Percentiles rank a stretch among this genome's conserved stretches.
phyloP scores from a whole-genome alignment of 495 filamentous ascomycete species.

The Penicillium herquei region DNA sequence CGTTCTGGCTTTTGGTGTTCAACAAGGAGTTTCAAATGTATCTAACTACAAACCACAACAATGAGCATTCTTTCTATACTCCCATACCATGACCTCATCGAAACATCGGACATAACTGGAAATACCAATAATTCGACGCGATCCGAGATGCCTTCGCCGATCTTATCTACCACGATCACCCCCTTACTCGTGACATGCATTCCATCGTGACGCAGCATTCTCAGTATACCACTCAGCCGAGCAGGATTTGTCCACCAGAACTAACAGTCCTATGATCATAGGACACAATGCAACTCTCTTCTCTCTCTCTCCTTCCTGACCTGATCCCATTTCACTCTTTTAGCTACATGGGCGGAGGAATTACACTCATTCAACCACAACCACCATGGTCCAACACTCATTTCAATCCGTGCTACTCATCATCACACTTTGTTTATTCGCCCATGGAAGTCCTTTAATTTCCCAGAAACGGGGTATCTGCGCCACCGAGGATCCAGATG shows the following conservation, averaged over 20 bases:
- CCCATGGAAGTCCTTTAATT: slow-evolving; percentile 19
- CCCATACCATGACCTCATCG: slow-evolving; percentile 19
- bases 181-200: slow-evolving; percentile 24
- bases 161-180: slow-evolving; percentile 2
- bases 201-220: slow-evolving; percentile 30
- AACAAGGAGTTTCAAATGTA: slow-evolving; percentile 27
- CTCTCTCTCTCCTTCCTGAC: not conserved
- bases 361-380: slow-evolving; percentile 7
- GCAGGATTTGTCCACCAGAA: too few species aligned
- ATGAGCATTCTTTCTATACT: slow-evolving; percentile 20
- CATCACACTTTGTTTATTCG: slow-evolving; percentile 16
- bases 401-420: slow-evolving; percentile 24
- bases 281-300: too few species aligned
- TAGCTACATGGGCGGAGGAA: slow-evolving; percentile 9
- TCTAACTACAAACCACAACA: slow-evolving; percentile 21
- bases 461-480: slow-evolving; percentile 32
- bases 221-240: not conserved
- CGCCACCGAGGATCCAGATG: slow-evolving; percentile 36
- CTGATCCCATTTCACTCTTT: not conserved
- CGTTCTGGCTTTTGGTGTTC: slow-evolving; percentile 20
- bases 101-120: slow-evolving; percentile 1
- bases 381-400: slow-evolving; percentile 29
- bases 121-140: slow-evolving; percentile 1
- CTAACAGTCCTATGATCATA: too few species aligned
- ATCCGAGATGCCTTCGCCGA: not conserved